Evolutionary conservation across 805 yeast genomes (phyloP), one percentile per base, ranked within the genome.

Genomic region (Teunomyces gatunensis): DNA sequence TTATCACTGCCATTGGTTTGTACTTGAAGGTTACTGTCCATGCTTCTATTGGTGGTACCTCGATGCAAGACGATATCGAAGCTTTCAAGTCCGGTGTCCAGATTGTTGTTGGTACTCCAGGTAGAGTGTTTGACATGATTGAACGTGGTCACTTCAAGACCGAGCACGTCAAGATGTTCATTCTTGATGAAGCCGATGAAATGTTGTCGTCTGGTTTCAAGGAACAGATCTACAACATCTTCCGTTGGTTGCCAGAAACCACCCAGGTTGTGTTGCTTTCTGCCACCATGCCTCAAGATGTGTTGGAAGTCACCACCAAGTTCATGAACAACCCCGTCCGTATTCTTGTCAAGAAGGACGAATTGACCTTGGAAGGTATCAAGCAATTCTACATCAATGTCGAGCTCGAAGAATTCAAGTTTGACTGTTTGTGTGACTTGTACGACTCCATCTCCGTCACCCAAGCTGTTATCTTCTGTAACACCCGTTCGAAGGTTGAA

Each of bases 171-270:
- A 89, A 91, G 74, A 85, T 94, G 87, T 74, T 92, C 55, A 81
- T 94, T 54, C 74, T 94, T 60, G 99, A 94, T 71, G 99, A 94
- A 72, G 99, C 99, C 15, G 99, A 94, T 74, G 97, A 94, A 71
- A 73, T 94, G 71, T 76, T 94, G 59, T 81, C 92, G 43, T 85
- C 89, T 54, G 99, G 98, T 53, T 94, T 94, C 81, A 87, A 89
- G 71, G 95, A 89, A 64, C 97, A 91, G 74, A 92, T 94, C 58
- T 89, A 89, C 76, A 95, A 91, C 60, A 87, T 92, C 54, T 91
- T 87, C 80, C 83, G 85, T 62, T 77, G 80, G 57, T 77, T 94
- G 57, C 97, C 98, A 49, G 77, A 87, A 45, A 78, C 85, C 34
- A 84, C 89, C 36, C 99, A 94, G 73, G 96, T 90, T 55, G 98